Evolutionary conservation across 2,329 filamentous ascomycete genomes (phyloP).

Genomic region (Aaosphaeria pasadenensis): DNA sequence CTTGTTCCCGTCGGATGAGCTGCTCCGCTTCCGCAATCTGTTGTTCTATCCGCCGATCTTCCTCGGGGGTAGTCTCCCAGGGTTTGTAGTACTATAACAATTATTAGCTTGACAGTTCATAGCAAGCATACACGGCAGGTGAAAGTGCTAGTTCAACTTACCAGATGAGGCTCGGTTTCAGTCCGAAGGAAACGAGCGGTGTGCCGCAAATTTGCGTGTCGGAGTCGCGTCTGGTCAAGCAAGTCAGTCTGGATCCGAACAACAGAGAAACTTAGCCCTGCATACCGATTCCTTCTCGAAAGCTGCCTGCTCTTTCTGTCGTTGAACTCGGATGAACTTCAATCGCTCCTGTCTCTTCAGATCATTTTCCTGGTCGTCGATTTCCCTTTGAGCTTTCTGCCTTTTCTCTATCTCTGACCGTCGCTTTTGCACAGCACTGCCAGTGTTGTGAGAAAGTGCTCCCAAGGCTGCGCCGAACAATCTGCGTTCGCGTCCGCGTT

Average conservation of each 20-base stretch:
- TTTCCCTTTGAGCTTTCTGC: constrained; percentile 71
- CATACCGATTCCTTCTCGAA: constrained; percentile 76
- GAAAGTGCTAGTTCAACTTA: constrained; percentile 47
- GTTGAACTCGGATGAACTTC: constrained; percentile 58
- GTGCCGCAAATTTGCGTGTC: constrained; percentile 69
- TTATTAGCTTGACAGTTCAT: constrained; percentile 9
- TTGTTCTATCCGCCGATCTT: constrained; percentile 67
- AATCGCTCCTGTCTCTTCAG: constrained; percentile 64
- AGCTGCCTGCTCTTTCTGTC: constrained; percentile 67
- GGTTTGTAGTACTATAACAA: constrained; percentile 74
- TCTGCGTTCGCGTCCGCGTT: constrained; percentile 79
- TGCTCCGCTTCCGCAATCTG: constrained; percentile 67
- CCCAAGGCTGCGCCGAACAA: constrained; percentile 81
- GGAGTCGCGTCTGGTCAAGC: constrained; percentile 63
- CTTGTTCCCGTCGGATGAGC: constrained; percentile 62
- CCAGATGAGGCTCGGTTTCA: constrained; percentile 67
- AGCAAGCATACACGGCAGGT: constrained; percentile 12
- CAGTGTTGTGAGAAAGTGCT: constrained; percentile 70
- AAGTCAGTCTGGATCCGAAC: not conserved
- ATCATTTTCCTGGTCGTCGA: constrained; percentile 69
- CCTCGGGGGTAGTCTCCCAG: constrained; percentile 67
- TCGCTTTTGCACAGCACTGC: constrained; percentile 60
- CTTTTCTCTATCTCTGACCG: constrained; percentile 79
- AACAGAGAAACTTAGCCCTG: not conserved
- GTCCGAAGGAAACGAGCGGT: constrained; percentile 74